Base-by-base conservation (phyloP, 2,329 filamentous ascomycete species). In the Aspergillus aculeatinus region DNA sequence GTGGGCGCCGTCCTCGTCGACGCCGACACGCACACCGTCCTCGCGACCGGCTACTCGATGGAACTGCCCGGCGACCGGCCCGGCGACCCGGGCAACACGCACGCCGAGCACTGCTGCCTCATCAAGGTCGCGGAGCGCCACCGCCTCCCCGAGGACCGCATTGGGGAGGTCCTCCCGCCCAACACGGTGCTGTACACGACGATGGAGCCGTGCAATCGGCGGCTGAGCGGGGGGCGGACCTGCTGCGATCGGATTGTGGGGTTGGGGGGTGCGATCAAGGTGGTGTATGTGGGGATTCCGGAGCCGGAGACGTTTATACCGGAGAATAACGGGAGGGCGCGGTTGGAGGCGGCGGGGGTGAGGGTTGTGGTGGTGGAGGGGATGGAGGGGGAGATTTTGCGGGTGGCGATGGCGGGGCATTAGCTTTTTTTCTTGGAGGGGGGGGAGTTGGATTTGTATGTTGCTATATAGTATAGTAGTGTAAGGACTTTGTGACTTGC, bases 131-230 rank as follows among this genome's bases (percentile, higher is more conserved):
- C 76, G 25, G 72, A 79, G 16, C 57, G 68, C 39, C 63, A 79
- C 51, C 64, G 68, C 25, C 51, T 80, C 4, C 27, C 70, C 0
- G 77, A 80, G 56, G 70, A 74, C 4, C 63, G 67, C 12, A 72
- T 80, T 5, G 59, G 65, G 10, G 63, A 74, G n/a, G 73, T 78
- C 4, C 67, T 81, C 2, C 76, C 77, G 0, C 21, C 65, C 2
- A 76, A 79, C 54, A 77, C 78, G 0, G 73, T 72, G 1, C 67
- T 81, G 0, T 81, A 81, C 59, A 81, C 78, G 5, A 80, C 78
- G 7, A 80, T 81, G 78, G 79, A 81, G 60, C 76, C 78, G 4
- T 81, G 78, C 65, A 79, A 75, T 55, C 71, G 76, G 60, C 70
- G 77, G 57, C 63, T 80, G 0, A 77, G 76, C 57, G 73, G 76